These are phyloP conservation scores for Sedum album DNA, from an alignment of 164 flowering plant genomes.

Conservation along the genomic window DNA sequence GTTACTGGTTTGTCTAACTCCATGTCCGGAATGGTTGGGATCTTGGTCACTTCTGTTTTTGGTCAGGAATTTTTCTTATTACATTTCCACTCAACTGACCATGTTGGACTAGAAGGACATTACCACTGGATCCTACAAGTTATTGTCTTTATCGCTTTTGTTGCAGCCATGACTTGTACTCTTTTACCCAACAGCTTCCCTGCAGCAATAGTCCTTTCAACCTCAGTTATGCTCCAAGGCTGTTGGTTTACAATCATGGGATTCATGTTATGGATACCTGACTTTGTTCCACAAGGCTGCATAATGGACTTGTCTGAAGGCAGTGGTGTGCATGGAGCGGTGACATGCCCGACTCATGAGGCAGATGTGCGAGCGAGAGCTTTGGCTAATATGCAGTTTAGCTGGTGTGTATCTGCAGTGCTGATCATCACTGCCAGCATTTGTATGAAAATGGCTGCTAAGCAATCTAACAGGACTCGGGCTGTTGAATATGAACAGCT, in stretches of 20 bases:
- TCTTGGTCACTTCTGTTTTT: constrained; percentile 58
- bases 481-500: constrained; percentile 41
- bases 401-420: constrained; percentile 71
- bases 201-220: constrained; percentile 50
- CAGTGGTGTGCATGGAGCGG: constrained; percentile 32
- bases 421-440: constrained; percentile 29
- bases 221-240: constrained; percentile 57
- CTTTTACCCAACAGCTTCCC: constrained; percentile 32
- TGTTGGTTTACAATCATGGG: constrained; percentile 79
- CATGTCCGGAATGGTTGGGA: constrained; percentile 35
- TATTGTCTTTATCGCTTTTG: constrained; percentile 45
- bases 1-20: constrained; percentile 23
- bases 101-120: constrained; percentile 74
- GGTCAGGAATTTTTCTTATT: constrained; percentile 63
- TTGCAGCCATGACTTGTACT: constrained; percentile 31
- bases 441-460: constrained; percentile 31
- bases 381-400: constrained; percentile 68
- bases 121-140: constrained; percentile 78
- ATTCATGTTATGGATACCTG: constrained; percentile 50
- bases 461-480: constrained; percentile 13
- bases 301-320: constrained; percentile 11
- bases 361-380: constrained; percentile 53
- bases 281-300: constrained; percentile 54
- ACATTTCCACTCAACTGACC: constrained; percentile 74
- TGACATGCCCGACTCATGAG: constrained; percentile 36